A percentile compares a stretch with the other conserved stretches of the same genome.
Evolutionary conservation across 192 early-diverging fungal species (phyloP).

Genomic region (Entrophospora sp.): DNA sequence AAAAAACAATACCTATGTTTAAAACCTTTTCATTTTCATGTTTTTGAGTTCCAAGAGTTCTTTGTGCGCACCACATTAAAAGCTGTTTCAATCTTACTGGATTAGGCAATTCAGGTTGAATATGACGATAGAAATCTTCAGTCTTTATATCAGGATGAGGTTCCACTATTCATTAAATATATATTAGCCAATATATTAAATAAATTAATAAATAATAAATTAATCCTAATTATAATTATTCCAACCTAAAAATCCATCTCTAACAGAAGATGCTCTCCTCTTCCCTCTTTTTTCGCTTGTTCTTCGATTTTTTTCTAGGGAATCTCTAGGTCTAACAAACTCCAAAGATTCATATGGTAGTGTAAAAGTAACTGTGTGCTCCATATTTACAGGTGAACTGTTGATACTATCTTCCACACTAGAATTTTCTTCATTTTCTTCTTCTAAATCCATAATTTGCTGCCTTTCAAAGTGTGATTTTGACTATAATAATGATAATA

Average conservation of each 20-base stretch:
- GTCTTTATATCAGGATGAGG: slow-evolving; percentile 52
- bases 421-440: background rate
- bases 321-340: slow-evolving; percentile 4
- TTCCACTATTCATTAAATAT: no score
- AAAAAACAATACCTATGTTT: background rate
- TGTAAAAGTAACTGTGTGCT: slow-evolving; percentile 17
- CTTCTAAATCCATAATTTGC: no score
- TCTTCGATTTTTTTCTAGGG: slow-evolving; percentile 28
- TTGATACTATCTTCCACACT: background rate
- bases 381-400: background rate
- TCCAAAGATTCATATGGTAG: slow-evolving; percentile 14
- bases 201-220: background rate
- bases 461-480: no score
- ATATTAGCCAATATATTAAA: background rate
- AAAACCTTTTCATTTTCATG: background rate
- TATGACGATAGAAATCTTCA: slow-evolving; percentile 55
- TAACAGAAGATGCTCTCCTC: slow-evolving; percentile 49
- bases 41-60: slow-evolving; percentile 19
- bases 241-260: slow-evolving; percentile 36
- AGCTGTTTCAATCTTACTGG: slow-evolving; percentile 60
- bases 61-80: slow-evolving; percentile 56
- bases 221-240: background rate
- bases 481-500: no score
- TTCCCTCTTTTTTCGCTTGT: slow-evolving; percentile 49
- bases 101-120: slow-evolving; percentile 56